Evolutionary conservation across 2,329 filamentous ascomycete species (phyloP).

Genomic region (Alternaria sp.): DNA sequence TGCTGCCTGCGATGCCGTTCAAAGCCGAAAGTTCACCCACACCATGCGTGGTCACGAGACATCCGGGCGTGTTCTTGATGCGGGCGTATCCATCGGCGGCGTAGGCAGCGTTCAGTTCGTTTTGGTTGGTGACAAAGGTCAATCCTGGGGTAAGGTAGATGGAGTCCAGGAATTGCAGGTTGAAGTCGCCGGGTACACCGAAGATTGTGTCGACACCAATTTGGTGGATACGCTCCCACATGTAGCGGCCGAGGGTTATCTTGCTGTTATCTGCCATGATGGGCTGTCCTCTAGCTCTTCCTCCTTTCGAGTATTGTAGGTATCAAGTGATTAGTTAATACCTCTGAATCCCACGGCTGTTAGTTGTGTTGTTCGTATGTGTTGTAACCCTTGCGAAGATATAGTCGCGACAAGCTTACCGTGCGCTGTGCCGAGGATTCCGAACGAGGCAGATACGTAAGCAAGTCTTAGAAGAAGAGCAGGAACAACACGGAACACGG

Average conservation of each 20-base stretch:
- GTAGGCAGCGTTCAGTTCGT: constrained; percentile 65
- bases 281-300: neutral
- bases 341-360: neutral
- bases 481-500: neutral
- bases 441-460: neutral
- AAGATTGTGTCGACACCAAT: constrained; percentile 51
- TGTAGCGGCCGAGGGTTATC: constrained; percentile 51
- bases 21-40: constrained; percentile 60
- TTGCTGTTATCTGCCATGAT: constrained; percentile 22
- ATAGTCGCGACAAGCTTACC: constrained; percentile 1
- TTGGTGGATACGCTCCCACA: constrained; percentile 53
- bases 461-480: neutral
- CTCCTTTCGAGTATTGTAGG: neutral
- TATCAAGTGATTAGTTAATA: neutral
- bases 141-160: constrained; percentile 50
- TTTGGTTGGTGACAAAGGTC: constrained; percentile 60
- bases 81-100: constrained; percentile 65
- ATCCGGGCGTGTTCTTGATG: constrained; percentile 58
- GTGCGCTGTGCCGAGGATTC: neutral
- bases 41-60: constrained; percentile 65
- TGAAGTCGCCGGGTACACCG: constrained; percentile 56
- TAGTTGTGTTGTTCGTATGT: neutral
- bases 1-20: constrained; percentile 54
- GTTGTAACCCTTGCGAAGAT: neutral
- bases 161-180: constrained; percentile 54